A percentile compares a stretch with the other conserved stretches of the same genome.
These are phyloP conservation scores for Gossypium lobatum DNA, from an alignment of 441 rosid species.

Conservation along the genomic window DNA sequence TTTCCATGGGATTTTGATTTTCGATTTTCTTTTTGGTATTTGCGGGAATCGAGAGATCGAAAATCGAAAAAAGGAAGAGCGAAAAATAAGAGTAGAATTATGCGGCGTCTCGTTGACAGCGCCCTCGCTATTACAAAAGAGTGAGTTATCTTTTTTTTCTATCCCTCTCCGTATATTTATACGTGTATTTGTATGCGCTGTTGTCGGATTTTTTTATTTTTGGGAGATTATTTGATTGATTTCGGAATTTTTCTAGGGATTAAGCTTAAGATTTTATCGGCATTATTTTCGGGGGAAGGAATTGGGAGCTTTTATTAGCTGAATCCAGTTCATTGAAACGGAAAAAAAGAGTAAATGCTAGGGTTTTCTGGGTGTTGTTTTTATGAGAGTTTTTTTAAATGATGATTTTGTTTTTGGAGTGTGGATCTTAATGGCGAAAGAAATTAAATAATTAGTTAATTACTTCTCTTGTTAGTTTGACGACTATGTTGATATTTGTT, in stretches of 20 bases:
- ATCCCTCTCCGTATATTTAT: neutral
- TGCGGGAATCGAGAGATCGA: slow-evolving; percentile 6
- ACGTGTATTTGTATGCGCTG: neutral
- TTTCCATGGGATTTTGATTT: neutral
- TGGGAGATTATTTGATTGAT: neutral
- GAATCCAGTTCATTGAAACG: neutral
- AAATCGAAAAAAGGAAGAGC: neutral
- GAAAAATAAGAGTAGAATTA: slow-evolving; percentile 7
- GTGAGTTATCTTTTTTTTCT: slow-evolving; percentile 37
- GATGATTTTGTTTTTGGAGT: neutral
- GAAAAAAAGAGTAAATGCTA: neutral
- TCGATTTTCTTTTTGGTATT: neutral
- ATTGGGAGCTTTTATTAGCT: slow-evolving; percentile 2
- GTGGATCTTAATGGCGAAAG: neutral
- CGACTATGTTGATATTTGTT: neutral
- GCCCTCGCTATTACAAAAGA: slow-evolving; percentile 80
- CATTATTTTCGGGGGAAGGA: neutral
- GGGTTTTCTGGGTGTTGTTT: neutral
- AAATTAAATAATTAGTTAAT: neutral
- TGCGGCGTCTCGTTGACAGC: slow-evolving; percentile 76
- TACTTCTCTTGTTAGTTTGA: neutral
- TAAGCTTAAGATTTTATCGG: neutral
- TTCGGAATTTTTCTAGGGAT: neutral
- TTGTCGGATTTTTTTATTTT: neutral
- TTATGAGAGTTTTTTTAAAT: neutral